Evolutionary conservation across 2,329 filamentous ascomycete genomes (phyloP), one percentile per base, ranked within the genome.

Genomic region (Phaeosphaeria sp.): DNA sequence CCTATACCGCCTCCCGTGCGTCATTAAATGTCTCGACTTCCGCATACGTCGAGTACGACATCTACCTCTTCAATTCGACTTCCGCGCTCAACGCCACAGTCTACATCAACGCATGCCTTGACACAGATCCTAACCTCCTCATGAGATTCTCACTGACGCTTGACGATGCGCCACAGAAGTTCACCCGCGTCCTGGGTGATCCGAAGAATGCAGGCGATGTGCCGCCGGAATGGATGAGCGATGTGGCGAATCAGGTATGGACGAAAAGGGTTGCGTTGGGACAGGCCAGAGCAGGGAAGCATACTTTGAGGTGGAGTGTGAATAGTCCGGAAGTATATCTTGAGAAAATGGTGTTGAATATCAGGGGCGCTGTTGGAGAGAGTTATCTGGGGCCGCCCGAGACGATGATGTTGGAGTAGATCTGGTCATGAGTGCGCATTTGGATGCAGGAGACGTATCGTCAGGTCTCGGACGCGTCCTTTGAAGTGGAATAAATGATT

Each of bases 121-220:
- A 84, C 58, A 79, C 79, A 0, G 78, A 84, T 51, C 81, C 82
- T 0, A 66, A 66, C 3, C 72, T 77, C 4, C 77, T 73, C 10
- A 79, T 85, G 74, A 71, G 72, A 23, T 84, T 81, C 53, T 80
- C 81, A 1, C 65, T 84, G 1, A 75, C 54, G 1, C 54, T 68
- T 7, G 56, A 66, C 21, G 49, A 54, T 18, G 23, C 20, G 21
- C 51, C 62, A 20, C 48, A 50, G 33, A 62, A 58, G 33, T 63
- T 66, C 55, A 53, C 52, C 10, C 21, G 66, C 56, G 52, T 66
- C n/a, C 52, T 63, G 9, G 55, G 60, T 15, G 54, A 63, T 15
- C 73, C 72, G 1, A 62, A 77, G 22, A 68, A 79, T 3, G 75
- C 77, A 1, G 44, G 75, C 73, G 51, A 63, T 50, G 39, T 68